phyloP scores from a whole-genome alignment of 2,329 filamentous ascomycete genomes.

The Furcasterigmium furcatum region DNA sequence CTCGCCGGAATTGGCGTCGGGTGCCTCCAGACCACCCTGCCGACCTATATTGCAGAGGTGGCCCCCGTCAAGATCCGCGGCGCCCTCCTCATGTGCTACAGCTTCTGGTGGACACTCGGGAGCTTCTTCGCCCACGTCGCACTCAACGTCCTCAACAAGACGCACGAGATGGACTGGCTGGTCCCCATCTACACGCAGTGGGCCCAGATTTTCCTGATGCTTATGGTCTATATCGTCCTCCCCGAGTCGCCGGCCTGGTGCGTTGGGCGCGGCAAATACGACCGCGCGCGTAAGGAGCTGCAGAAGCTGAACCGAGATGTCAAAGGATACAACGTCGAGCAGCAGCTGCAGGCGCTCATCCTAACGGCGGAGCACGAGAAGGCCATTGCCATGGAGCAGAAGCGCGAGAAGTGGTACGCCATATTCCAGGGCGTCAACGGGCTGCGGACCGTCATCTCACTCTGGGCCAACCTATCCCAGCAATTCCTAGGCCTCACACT shows the following conservation, averaged over 20 bases:
- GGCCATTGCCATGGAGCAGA: slow-evolving; percentile 14
- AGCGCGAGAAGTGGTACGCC: slow-evolving; percentile 16
- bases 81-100: slow-evolving; percentile 33
- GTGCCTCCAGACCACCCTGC: slow-evolving; percentile 35
- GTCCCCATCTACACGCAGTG: slow-evolving; percentile 40
- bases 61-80: slow-evolving; percentile 35
- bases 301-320: slow-evolving; percentile 18
- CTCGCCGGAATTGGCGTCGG: slow-evolving; percentile 34
- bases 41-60: slow-evolving; percentile 36
- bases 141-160: slow-evolving; percentile 26
- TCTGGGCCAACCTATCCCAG: slow-evolving; percentile 17
- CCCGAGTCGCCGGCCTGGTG: slow-evolving; percentile 38
- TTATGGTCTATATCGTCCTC: slow-evolving; percentile 31
- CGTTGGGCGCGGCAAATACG: slow-evolving; percentile 15
- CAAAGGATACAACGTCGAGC: slow-evolving; percentile 21
- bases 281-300: slow-evolving; percentile 14
- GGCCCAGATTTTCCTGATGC: slow-evolving; percentile 37
- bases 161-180: slow-evolving; percentile 27
- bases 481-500: neutral
- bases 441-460: slow-evolving; percentile 20
- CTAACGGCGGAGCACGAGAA: slow-evolving; percentile 18
- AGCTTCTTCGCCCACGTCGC: slow-evolving; percentile 36
- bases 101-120: slow-evolving; percentile 39
- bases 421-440: slow-evolving; percentile 23
- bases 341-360: slow-evolving; percentile 16